Evolutionary conservation across 1,284 basidiomycete species (phyloP).

Genomic region (Mycosarcoma mackinlayi): DNA sequence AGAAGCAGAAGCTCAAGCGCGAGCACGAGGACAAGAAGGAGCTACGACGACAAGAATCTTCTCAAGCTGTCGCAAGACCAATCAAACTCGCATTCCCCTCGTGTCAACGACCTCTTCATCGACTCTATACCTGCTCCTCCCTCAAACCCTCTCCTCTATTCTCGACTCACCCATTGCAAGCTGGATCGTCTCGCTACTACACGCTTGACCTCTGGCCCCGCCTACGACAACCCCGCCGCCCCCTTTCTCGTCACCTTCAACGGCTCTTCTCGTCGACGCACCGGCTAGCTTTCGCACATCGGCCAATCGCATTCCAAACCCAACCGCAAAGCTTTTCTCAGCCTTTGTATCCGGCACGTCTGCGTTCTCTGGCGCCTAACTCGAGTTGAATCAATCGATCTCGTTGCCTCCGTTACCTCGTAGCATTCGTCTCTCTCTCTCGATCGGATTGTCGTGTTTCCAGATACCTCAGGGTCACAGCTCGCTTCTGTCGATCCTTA

Average conservation of each 20-base stretch:
- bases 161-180: not conserved
- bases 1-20: not conserved
- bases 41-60: constrained; percentile 3
- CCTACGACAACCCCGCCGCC: not conserved
- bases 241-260: not conserved
- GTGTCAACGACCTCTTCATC: constrained; percentile 12
- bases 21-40: too few relatives aligned
- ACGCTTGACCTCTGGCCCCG: not conserved
- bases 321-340: not conserved
- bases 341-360: too few relatives aligned
- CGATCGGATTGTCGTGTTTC: not conserved
- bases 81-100: not conserved
- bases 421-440: not conserved
- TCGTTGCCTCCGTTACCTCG: not conserved
- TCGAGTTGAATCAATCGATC: too few relatives aligned
- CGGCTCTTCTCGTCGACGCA: too few relatives aligned
- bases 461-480: not conserved
- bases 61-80: constrained; percentile 4
- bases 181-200: not conserved
- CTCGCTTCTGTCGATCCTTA: constrained; percentile 3
- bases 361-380: too few relatives aligned
- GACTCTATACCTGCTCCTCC: not conserved
- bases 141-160: not conserved
- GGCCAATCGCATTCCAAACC: not conserved
- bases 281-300: not conserved